Evolutionary conservation across 768 basidiomycete species (phyloP).

Genomic region (Dioszegia crocea): DNA sequence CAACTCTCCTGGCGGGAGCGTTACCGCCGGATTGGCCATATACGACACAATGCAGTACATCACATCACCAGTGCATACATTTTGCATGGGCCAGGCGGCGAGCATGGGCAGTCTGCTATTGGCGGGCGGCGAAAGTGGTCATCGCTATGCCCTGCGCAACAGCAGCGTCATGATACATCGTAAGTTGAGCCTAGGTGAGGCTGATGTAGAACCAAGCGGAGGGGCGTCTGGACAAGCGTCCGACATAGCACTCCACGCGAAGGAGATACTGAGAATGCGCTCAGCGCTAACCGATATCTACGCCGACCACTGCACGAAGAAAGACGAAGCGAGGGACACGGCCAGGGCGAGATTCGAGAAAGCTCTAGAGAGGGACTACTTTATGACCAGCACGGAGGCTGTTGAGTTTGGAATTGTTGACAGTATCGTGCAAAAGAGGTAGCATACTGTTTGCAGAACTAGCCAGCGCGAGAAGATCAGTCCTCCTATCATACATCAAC

Average conservation of each 20-base stretch:
- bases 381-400: slow-evolving; percentile 93
- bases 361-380: slow-evolving; percentile 90
- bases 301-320: slow-evolving; percentile 68
- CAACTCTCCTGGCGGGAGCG: slow-evolving; percentile 92
- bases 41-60: slow-evolving; percentile 98
- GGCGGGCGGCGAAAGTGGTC: slow-evolving; percentile 83
- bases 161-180: slow-evolving; percentile 99
- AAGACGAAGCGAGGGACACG: slow-evolving; percentile 60
- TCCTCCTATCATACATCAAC: no score
- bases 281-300: slow-evolving; percentile 81
- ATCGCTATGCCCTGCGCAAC: slow-evolving; percentile 85
- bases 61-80: slow-evolving; percentile 90
- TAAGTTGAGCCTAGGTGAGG: slow-evolving; percentile 50
- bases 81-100: slow-evolving; percentile 90
- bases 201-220: slow-evolving; percentile 77
- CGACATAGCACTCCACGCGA: slow-evolving; percentile 96
- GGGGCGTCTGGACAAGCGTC: slow-evolving; percentile 92
- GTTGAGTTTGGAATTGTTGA: slow-evolving; percentile 89
- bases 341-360: slow-evolving; percentile 76
- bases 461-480: no score
- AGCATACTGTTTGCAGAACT: no score
- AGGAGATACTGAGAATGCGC: slow-evolving; percentile 87
- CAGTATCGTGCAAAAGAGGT: slow-evolving; percentile 72
- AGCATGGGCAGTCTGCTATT: slow-evolving; percentile 94
- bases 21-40: slow-evolving; percentile 91